These are phyloP conservation scores for Emericellopsis atlantica DNA, from an alignment of 2,329 filamentous ascomycete genomes.

Conservation along the genomic window DNA sequence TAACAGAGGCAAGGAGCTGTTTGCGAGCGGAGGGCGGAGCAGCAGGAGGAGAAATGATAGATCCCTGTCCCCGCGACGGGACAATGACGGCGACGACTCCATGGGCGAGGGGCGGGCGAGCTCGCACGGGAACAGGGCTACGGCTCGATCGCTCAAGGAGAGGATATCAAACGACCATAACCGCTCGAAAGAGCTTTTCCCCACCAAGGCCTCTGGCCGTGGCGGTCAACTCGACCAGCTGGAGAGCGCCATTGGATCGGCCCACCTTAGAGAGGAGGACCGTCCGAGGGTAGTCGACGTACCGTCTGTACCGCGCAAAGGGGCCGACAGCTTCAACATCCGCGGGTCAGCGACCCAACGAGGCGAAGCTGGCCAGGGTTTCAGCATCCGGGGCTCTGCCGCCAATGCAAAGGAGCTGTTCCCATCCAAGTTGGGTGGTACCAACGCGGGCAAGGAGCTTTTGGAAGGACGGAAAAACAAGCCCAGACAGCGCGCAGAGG, in stretches of 20 bases:
- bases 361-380: constrained; percentile 29
- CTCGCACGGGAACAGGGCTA: constrained; percentile 18
- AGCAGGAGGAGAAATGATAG: constrained; percentile 19
- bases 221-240: constrained; percentile 22
- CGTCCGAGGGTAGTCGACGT: constrained; percentile 46
- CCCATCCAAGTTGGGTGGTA: constrained; percentile 34
- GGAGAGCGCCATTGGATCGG: constrained; percentile 24
- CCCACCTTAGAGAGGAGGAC: constrained; percentile 21
- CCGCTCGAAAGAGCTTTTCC: constrained; percentile 25
- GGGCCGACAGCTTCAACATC: constrained; percentile 40
- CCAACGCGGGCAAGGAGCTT: constrained; percentile 52
- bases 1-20: constrained; percentile 51
- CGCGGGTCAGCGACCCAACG: constrained; percentile 41
- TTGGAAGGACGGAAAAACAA: constrained; percentile 44
- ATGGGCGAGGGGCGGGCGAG: constrained; percentile 11
- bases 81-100: constrained; percentile 24
- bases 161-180: constrained; percentile 18
- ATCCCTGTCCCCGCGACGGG: constrained; percentile 38
- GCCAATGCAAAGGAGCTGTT: constrained; percentile 59
- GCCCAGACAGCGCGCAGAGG: constrained; percentile 53
- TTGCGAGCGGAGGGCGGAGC: constrained; percentile 28
- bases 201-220: constrained; percentile 13
- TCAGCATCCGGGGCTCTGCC: constrained; percentile 53
- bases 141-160: constrained; percentile 19
- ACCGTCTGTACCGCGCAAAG: constrained; percentile 17